These are phyloP conservation scores for Xylaria polymorpha DNA, from an alignment of 2,329 filamentous ascomycete genomes.

Conservation along the genomic window DNA sequence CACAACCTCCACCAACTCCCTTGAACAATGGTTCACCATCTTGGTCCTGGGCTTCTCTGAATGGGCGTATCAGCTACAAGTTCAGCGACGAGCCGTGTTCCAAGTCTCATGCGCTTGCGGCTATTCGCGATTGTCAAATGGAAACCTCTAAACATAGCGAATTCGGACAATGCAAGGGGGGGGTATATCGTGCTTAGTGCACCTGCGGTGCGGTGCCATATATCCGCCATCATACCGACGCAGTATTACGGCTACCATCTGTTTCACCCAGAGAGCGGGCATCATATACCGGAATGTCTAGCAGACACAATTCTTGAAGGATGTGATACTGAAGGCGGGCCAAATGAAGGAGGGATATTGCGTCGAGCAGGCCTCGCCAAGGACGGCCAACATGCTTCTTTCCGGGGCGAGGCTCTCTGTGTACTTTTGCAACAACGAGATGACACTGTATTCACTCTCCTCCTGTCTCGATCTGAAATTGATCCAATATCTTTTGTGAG, in stretches of 20 bases:
- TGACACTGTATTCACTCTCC: slow-evolving; percentile 9
- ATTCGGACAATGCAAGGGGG: slow-evolving; percentile 7
- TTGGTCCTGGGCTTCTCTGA: slow-evolving; percentile 18
- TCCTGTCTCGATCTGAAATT: not conserved
- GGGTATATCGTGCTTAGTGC: slow-evolving; percentile 16
- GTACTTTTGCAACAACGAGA: slow-evolving; percentile 11
- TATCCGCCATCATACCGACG: not conserved
- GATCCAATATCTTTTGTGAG: slow-evolving; percentile 10
- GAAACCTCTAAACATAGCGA: slow-evolving; percentile 12
- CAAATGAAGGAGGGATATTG: not conserved
- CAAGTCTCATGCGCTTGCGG: not conserved
- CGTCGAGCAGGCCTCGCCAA: not conserved
- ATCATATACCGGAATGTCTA: slow-evolving; percentile 6
- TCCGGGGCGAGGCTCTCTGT: slow-evolving; percentile 13
- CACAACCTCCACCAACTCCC: slow-evolving; percentile 9
- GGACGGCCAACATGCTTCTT: not conserved
- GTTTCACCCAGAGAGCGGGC: not conserved
- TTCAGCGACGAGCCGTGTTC: slow-evolving; percentile 1
- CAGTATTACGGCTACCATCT: slow-evolving; percentile 12
- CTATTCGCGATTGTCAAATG: slow-evolving; percentile 4
- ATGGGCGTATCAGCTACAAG: slow-evolving; percentile 11
- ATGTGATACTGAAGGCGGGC: not conserved
- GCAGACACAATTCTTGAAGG: slow-evolving; percentile 10
- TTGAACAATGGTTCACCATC: slow-evolving; percentile 12
- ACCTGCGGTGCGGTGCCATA: not conserved